phyloP scores from a whole-genome alignment of 768 basidiomycete genomes.

The Boletus edulis region DNA sequence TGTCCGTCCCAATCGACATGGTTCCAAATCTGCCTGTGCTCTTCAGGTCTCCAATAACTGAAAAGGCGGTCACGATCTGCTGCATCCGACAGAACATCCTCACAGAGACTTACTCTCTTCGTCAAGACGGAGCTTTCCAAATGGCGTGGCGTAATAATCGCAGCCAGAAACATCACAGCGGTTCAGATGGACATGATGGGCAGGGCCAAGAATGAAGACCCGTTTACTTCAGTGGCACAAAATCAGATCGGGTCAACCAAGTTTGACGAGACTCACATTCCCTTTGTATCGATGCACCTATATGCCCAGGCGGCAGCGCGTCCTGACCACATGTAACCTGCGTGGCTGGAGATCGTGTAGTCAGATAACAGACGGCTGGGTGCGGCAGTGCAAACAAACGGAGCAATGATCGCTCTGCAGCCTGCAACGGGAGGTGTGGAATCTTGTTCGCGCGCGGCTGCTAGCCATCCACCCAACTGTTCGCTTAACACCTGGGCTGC shows the following conservation, averaged over 20 bases:
- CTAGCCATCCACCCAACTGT: constrained; percentile 66
- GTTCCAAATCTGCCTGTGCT: constrained; percentile 51
- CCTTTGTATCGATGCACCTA: constrained; percentile 74
- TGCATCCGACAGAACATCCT: background rate
- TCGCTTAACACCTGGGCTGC: constrained; percentile 55
- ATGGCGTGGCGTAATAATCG: constrained; percentile 75
- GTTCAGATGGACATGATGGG: constrained; percentile 86
- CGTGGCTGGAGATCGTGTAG: constrained; percentile 59
- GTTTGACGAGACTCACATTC: constrained; percentile 59
- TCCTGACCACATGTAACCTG: constrained; percentile 94
- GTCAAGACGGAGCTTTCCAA: constrained; percentile 82
- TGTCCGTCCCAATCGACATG: constrained; percentile 70
- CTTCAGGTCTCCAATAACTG: constrained; percentile 18
- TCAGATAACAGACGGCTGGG: constrained; percentile 6
- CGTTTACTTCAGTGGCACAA: constrained; percentile 57
- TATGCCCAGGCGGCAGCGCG: constrained; percentile 96
- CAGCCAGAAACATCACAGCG: constrained; percentile 87
- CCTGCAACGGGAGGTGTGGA: constrained; percentile 67
- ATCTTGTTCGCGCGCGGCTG: constrained; percentile 48
- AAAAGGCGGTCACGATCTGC: constrained; percentile 4
- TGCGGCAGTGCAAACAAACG: constrained; percentile 52
- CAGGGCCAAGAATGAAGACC: constrained; percentile 94
- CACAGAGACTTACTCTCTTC: constrained; percentile 56
- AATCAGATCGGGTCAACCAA: constrained; percentile 5
- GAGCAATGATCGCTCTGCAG: constrained; percentile 90